A percentile compares a stretch with the other conserved stretches of the same genome.
These are phyloP conservation scores for Umbelopsis isabellina DNA, from an alignment of 192 early-diverging fungal species.

Conservation along the genomic window DNA sequence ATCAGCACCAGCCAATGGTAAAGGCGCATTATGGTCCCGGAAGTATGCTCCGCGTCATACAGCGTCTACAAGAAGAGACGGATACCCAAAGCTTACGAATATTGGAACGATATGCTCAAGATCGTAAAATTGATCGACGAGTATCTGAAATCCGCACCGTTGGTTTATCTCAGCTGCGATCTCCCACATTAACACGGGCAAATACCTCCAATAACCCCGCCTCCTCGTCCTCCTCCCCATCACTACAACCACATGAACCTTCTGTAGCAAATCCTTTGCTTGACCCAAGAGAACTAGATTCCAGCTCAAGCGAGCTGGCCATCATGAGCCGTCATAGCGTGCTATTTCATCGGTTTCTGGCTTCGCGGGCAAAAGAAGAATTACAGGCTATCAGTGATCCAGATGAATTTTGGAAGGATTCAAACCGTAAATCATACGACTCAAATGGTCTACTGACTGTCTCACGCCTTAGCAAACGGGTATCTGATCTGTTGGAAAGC, in stretches of 20 bases:
- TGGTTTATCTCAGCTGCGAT: slow-evolving; percentile 19
- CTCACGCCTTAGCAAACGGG: slow-evolving; percentile 62
- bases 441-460: slow-evolving; percentile 57
- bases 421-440: slow-evolving; percentile 46
- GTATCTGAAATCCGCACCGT: slow-evolving; percentile 32
- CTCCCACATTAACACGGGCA: neutral
- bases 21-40: slow-evolving; percentile 86
- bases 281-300: slow-evolving; percentile 80
- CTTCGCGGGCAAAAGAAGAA: slow-evolving; percentile 69
- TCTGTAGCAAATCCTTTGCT: slow-evolving; percentile 46
- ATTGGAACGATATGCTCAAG: slow-evolving; percentile 81
- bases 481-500: slow-evolving; percentile 65
- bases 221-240: neutral
- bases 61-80: slow-evolving; percentile 85
- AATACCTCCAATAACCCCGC: slow-evolving; percentile 7
- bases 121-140: slow-evolving; percentile 51
- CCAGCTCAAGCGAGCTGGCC: slow-evolving; percentile 80
- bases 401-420: slow-evolving; percentile 25
- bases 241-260: slow-evolving; percentile 12
- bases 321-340: slow-evolving; percentile 77
- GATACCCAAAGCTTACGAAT: slow-evolving; percentile 79
- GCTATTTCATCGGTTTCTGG: slow-evolving; percentile 84
- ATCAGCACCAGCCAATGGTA: slow-evolving; percentile 85
- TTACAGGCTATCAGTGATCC: slow-evolving; percentile 36
- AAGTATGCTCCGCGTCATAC: slow-evolving; percentile 85